Percentiles rank a stretch among this genome's conserved stretches.
Evolutionary conservation across 441 rosid species (phyloP).

Genomic region (Syzygium syzygioides): DNA sequence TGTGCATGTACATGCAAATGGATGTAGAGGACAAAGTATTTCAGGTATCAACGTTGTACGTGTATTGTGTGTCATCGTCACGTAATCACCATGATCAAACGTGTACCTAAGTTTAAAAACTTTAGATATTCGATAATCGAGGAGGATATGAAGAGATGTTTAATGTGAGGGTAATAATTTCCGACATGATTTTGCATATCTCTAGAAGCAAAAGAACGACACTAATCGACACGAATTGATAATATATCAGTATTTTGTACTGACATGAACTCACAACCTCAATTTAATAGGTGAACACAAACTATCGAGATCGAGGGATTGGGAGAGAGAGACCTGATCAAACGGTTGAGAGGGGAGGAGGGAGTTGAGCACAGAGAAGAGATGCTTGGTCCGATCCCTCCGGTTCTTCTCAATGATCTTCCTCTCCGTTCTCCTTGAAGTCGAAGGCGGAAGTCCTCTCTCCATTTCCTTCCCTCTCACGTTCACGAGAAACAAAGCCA

Average conservation of each 20-base stretch:
- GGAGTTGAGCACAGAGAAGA: slow-evolving; percentile 31
- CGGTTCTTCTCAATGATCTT: slow-evolving; percentile 41
- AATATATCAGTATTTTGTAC: background rate
- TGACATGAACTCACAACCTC: background rate
- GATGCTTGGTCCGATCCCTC: slow-evolving; percentile 40
- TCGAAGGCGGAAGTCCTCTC: background rate
- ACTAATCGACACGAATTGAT: background rate
- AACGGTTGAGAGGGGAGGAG: slow-evolving; percentile 24
- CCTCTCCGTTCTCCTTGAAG: slow-evolving; percentile 32
- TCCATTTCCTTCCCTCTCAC: background rate
- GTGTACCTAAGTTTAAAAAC: background rate
- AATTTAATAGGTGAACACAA: background rate
- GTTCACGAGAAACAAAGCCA: background rate
- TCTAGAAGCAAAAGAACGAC: background rate
- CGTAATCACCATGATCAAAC: background rate
- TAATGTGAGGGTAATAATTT: background rate
- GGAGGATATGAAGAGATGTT: background rate
- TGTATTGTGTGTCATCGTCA: background rate
- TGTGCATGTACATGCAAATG: background rate
- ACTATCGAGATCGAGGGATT: background rate
- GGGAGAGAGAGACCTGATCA: slow-evolving; percentile 10
- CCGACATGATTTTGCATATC: background rate
- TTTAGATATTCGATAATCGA: too few relatives aligned
- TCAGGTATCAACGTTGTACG: background rate
- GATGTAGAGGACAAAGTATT: background rate